Evolutionary conservation across 305 asterid genomes (phyloP), one percentile per base, ranked within the genome.

Genomic region (Striga hermonthica): DNA sequence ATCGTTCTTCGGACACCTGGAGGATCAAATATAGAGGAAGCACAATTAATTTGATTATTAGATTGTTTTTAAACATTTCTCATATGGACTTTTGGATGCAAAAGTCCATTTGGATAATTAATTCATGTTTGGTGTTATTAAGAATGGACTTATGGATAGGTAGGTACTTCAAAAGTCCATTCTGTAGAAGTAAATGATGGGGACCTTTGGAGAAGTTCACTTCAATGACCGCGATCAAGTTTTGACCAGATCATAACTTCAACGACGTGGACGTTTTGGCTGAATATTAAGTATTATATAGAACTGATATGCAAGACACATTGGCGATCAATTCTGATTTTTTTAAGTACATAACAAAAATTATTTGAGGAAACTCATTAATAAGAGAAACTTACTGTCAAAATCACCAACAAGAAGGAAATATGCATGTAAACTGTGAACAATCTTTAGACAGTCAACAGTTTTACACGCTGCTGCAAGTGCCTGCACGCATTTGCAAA

Each of bases 401-500:
- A 83, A 73, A 79, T 94, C 95, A 61, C 99, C 98, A 68, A 72
- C 64, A 59, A 90, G 93, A 76, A 90, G 90, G 87, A 90, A 94
- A 82, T 88, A 85, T 39, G 91, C 86, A 75, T 94, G 99, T 82
- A 90, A 74, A 76, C 98, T 90, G 80, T 94, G 98, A 67, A 85
- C 93, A 66, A 85, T 75, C 88, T 90, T 94, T 12, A 88, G 95
- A 81, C 81, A 85, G 74, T 94, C 98, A 70, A 94, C 99, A 65
- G 97, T 86, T 83, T 94, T 94, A 49, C 87, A 76, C 9, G 97
- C 99, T 35, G 99, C 99, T 68, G 99, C 99, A 70, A 94, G 81
- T 67, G 98, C 98, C 99, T 94, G 95, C 84, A 81, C 66, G 68
- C 78, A 64, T 77, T 54, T 71, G 62, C 57, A 75, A 71, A 50